phyloP scores from a whole-genome alignment of 2,329 filamentous ascomycete species.

The Trichoderma arundinaceum region DNA sequence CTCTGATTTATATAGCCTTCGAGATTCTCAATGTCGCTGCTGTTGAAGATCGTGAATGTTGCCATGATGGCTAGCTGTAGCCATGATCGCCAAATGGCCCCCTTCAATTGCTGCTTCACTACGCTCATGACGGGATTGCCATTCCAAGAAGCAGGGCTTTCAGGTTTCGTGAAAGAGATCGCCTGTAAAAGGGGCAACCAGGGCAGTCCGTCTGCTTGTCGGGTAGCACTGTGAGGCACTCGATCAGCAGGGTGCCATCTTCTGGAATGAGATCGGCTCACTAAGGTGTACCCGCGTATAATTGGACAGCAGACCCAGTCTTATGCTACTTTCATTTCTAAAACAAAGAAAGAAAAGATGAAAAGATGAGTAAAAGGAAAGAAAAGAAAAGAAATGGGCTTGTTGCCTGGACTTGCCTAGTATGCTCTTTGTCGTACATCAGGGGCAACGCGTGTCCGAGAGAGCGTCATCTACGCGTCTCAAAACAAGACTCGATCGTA shows the following conservation, averaged over 20 bases:
- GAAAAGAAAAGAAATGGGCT: too few species aligned
- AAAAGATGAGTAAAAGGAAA: not conserved
- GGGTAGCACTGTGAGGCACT: too few species aligned
- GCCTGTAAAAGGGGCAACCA: not conserved
- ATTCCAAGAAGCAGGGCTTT: not conserved
- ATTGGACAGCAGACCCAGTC: not conserved
- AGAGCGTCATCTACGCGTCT: too few species aligned
- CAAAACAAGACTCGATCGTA: too few species aligned
- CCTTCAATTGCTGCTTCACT: not conserved
- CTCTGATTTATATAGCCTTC: not conserved
- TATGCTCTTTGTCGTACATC: too few species aligned
- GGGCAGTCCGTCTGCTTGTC: not conserved
- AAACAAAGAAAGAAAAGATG: too few species aligned
- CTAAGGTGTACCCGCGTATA: not conserved
- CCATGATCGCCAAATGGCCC: not conserved
- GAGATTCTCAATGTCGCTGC: not conserved
- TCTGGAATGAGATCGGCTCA: constrained; percentile 2
- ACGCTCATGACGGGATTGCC: not conserved
- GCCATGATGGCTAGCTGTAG: not conserved
- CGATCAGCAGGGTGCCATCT: not conserved
- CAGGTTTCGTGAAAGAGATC: not conserved
- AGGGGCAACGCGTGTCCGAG: too few species aligned
- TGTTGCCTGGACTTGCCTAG: too few species aligned
- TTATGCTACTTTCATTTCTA: too few species aligned
- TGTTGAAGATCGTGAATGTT: not conserved